Base-by-base conservation (phyloP, 129 eudicot genomes). In the Kitagawia praeruptora region DNA sequence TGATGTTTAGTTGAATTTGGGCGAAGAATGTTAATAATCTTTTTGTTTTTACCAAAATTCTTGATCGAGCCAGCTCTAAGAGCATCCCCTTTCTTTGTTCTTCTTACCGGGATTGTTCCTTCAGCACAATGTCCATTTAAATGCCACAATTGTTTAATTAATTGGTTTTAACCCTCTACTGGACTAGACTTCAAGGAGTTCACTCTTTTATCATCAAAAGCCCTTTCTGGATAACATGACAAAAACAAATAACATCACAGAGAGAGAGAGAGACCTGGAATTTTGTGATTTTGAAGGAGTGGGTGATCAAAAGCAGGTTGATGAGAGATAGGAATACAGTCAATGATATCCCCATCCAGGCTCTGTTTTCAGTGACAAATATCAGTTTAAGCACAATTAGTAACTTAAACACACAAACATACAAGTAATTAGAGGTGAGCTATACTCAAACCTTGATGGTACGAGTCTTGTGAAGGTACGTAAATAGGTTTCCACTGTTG, bases 221-320 rank as follows among this genome's bases (percentile, higher is more conserved):
- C 61, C 82, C 91, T 89, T 81, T 89, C 89, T 27, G 96, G 98
- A 77, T 6, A 44, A 45, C 28, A 27, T 64, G 31, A 39, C 31
- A 14, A 53, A 61, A 31, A 1, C 34, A 1, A 31, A 31, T 31
- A 31, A 31, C 34, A 31, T 31, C 1, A 31, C 34, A 31, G 34
- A 31, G 34, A 31, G 34, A 31, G 34, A 31, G 34, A 31, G 34
- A 31, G 34, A 31, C n/a, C n/a, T n/a, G 34, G 41, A 39, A 3
- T 87, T 28, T 88, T 87, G 67, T 93, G 96, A 86, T 89, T 87
- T 78, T 87, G 87, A 81, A 89, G 90, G 74, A 85, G 85, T 34
- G 98, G 92, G 40, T 93, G 98, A 87, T 93, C 93, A 82, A 93
- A 93, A 46, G 98, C 96, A 31, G 93, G 92, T 80, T 93, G 98